Evolutionary conservation across 1,139 yeast species (phyloP).

Genomic region (Arxiozyma heterogenica): DNA sequence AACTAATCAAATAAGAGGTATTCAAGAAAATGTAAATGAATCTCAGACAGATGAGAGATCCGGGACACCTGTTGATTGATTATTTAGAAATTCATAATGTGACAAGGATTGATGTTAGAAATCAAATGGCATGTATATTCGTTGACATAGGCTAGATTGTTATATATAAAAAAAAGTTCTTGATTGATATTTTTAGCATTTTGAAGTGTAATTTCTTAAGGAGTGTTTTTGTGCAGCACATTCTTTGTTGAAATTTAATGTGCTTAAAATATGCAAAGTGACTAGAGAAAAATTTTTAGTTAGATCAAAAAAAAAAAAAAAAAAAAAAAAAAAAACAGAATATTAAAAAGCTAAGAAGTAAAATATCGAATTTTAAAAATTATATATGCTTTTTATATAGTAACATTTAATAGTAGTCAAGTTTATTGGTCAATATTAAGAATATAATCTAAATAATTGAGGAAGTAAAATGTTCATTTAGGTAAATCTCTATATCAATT

Average conservation of each 20-base stretch:
- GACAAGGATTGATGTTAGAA: background rate
- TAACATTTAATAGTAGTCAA: background rate
- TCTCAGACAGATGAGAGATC: constrained; percentile 18
- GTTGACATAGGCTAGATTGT: background rate
- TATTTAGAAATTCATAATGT: background rate
- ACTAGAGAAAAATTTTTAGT: too few relatives aligned
- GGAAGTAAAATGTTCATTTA: too few relatives aligned
- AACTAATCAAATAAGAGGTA: constrained; percentile 4
- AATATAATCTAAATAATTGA: background rate
- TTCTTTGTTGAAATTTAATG: too few relatives aligned
- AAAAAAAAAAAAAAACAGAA: too few relatives aligned
- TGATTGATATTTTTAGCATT: background rate
- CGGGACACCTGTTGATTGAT: constrained; percentile 24
- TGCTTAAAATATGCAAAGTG: too few relatives aligned
- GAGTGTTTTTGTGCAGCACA: background rate
- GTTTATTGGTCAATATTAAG: background rate
- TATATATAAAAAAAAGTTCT: constrained; percentile 6
- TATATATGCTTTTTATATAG: too few relatives aligned
- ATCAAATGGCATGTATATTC: constrained; percentile 1
- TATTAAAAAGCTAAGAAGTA: background rate
- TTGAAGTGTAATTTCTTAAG: too few relatives aligned
- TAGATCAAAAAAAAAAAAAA: too few relatives aligned
- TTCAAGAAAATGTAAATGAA: constrained; percentile 3
- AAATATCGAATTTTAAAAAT: too few relatives aligned
- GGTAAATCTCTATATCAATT: background rate